Conservation (phyloP, 495 filamentous ascomycete genomes). For the Aspergillus sparsus region DNA sequence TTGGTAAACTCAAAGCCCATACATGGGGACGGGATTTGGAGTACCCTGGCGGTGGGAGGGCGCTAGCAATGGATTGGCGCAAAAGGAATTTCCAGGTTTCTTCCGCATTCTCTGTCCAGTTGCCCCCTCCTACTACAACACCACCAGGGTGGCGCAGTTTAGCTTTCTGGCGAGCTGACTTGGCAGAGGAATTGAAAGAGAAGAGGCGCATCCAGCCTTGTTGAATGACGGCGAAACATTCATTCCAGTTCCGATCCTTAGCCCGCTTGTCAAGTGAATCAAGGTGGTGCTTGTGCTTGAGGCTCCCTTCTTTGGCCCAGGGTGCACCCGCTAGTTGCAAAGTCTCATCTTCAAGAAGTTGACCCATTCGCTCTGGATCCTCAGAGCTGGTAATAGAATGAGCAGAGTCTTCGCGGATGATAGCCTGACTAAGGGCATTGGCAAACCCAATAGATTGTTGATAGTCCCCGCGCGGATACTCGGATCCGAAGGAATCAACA, state of each 20-base stretch:
- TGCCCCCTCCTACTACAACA: conserved; percentile 84
- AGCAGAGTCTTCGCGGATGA: conserved; percentile 85
- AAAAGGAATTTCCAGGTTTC: conserved; percentile 83
- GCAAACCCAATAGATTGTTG: conserved; percentile 97
- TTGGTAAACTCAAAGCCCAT: conserved; percentile 91
- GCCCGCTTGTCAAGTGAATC: conserved; percentile 86
- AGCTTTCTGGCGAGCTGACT: conserved; percentile 69
- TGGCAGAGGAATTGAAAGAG: conserved; percentile 75
- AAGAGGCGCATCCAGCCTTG: conserved; percentile 96
- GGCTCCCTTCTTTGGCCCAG: conserved; percentile 95
- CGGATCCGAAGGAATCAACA: conserved; percentile 80
- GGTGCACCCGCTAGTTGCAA: conserved; percentile 88
- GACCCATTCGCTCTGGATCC: conserved; percentile 56
- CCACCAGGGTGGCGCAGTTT: conserved; percentile 57
- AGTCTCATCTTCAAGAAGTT: conserved; percentile 86
- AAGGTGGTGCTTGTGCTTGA: conserved; percentile 95
- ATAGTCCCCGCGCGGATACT: conserved; percentile 79
- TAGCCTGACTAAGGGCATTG: conserved; percentile 93
- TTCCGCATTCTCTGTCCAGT: conserved; percentile 95
- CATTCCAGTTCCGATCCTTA: conserved; percentile 89
- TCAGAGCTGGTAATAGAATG: conserved; percentile 53
- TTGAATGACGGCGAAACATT: conserved; percentile 97
- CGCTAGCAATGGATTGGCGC: conserved; percentile 88
- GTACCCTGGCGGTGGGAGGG: conserved; percentile 87
- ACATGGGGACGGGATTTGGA: conserved; percentile 89